These are phyloP conservation scores for Sergeia podlipaevii DNA, from an alignment of 208 protist genomes.

Conservation along the genomic window DNA sequence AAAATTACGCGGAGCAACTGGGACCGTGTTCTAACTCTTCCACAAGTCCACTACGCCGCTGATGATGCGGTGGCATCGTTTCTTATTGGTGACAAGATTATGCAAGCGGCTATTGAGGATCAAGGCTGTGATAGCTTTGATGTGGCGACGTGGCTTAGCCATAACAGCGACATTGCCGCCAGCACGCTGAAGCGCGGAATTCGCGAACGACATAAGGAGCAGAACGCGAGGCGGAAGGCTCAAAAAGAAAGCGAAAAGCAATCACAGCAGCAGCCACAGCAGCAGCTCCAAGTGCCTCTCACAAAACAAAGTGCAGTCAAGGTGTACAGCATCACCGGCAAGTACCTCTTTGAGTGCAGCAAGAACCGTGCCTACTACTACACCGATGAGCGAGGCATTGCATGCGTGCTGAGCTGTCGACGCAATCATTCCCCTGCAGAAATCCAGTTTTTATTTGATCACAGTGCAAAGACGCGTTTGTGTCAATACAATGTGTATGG, in stretches of 20 bases:
- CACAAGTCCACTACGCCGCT: constrained; percentile 33
- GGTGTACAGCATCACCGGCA: constrained; percentile 25
- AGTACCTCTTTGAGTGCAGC: constrained; percentile 42
- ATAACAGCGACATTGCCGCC: constrained; percentile 4
- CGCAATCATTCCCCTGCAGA: constrained; percentile 14
- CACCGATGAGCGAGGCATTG: constrained; percentile 31
- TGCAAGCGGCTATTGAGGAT: constrained; percentile 13
- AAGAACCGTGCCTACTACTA: constrained; percentile 32
- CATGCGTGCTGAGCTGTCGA: constrained; percentile 18
- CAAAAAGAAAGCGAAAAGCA: background rate
- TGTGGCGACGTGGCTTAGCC: constrained; percentile 15
- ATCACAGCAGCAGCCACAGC: background rate
- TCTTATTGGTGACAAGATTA: constrained; percentile 21
- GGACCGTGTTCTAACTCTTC: constrained; percentile 29
- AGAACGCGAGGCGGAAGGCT: too few species aligned
- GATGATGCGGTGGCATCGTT: constrained; percentile 57
- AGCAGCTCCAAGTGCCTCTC: background rate
- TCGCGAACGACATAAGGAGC: constrained; percentile 12
- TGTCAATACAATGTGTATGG: constrained; percentile 34
- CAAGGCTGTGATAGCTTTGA: constrained; percentile 1
- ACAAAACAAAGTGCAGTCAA: background rate
- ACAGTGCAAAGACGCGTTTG: constrained; percentile 32
- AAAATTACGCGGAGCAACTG: constrained; percentile 48
- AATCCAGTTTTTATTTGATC: constrained; percentile 48
- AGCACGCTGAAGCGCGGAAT: constrained; percentile 14